Percentiles rank a stretch among this genome's conserved stretches.
Conservation (phyloP, 2,329 filamentous ascomycete species). For the Diaporthe batatas region DNA sequence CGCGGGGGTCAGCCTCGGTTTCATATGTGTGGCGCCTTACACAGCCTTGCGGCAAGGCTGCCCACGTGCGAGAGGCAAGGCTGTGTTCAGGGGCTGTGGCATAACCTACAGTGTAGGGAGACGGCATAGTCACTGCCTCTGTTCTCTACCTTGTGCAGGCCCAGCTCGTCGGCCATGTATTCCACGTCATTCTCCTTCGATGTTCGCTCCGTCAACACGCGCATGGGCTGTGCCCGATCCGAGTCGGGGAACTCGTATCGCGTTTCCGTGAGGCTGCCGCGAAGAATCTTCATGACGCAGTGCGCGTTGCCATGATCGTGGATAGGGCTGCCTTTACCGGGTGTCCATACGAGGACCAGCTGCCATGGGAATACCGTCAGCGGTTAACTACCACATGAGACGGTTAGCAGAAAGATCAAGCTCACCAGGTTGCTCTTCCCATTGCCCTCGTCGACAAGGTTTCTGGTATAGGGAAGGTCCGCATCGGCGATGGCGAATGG, state of each 20-base stretch:
- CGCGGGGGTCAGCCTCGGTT: constrained; percentile 29
- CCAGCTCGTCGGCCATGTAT: constrained; percentile 93
- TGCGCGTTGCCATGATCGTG: constrained; percentile 92
- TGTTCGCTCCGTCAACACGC: constrained; percentile 74
- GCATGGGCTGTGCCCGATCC: constrained; percentile 65
- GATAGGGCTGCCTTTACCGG: constrained; percentile 84
- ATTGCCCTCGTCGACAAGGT: constrained; percentile 91
- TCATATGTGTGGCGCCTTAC: neutral
- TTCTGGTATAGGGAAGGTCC: constrained; percentile 82
- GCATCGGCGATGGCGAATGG: constrained; percentile 81
- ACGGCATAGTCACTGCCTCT: constrained; percentile 81
- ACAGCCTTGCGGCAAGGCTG: constrained; percentile 38
- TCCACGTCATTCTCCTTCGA: constrained; percentile 81
- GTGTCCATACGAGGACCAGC: constrained; percentile 91
- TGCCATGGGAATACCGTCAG: constrained; percentile 53
- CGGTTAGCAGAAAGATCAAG: neutral
- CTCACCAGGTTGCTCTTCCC: constrained; percentile 68
- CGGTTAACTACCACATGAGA: constrained; percentile 41
- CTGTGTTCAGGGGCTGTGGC: constrained; percentile 43
- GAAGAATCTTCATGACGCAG: constrained; percentile 91
- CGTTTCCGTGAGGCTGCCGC: constrained; percentile 83
- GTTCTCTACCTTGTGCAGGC: constrained; percentile 87
- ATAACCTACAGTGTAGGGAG: constrained; percentile 78
- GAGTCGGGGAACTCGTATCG: constrained; percentile 79
- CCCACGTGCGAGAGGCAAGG: constrained; percentile 18